Evolutionary conservation across 2,329 filamentous ascomycete species (phyloP).

Genomic region (Fusarium acutatum): DNA sequence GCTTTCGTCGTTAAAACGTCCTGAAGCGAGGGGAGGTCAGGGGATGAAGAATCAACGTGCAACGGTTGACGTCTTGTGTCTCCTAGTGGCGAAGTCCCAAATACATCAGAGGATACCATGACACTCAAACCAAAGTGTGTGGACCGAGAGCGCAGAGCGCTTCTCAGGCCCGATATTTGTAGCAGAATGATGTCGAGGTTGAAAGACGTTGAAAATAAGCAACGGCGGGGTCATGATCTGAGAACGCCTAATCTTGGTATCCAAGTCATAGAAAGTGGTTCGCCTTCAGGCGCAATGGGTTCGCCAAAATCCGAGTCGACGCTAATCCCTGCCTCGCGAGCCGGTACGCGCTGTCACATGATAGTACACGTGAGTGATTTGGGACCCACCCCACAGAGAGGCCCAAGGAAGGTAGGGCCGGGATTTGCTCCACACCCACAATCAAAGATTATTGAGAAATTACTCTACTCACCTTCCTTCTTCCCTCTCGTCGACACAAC

Average conservation of each 20-base stretch:
- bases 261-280: slow-evolving; percentile 17
- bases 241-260: slow-evolving; percentile 20
- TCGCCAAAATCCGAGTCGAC: not conserved
- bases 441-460: slow-evolving; percentile 18
- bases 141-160: slow-evolving; percentile 57
- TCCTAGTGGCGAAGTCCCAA: slow-evolving; percentile 44
- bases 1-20: slow-evolving; percentile 55
- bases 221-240: slow-evolving; percentile 23
- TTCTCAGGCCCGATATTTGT: slow-evolving; percentile 46
- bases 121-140: slow-evolving; percentile 32
- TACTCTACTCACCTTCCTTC: slow-evolving; percentile 29
- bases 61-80: slow-evolving; percentile 46
- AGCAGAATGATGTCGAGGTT: slow-evolving; percentile 42
- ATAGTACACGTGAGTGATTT: slow-evolving; percentile 8
- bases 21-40: slow-evolving; percentile 62
- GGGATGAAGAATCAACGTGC: slow-evolving; percentile 57
- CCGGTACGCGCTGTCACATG: slow-evolving; percentile 47
- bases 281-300: slow-evolving; percentile 15
- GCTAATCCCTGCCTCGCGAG: slow-evolving; percentile 30
- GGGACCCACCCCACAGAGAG: slow-evolving; percentile 41
- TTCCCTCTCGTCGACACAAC: slow-evolving; percentile 43
- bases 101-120: slow-evolving; percentile 48
- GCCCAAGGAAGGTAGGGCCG: slow-evolving; percentile 23
- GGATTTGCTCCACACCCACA: slow-evolving; percentile 40
- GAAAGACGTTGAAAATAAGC: not conserved